Conservation (phyloP, 768 basidiomycete species). For the Candolleomyces eurysporus region DNA sequence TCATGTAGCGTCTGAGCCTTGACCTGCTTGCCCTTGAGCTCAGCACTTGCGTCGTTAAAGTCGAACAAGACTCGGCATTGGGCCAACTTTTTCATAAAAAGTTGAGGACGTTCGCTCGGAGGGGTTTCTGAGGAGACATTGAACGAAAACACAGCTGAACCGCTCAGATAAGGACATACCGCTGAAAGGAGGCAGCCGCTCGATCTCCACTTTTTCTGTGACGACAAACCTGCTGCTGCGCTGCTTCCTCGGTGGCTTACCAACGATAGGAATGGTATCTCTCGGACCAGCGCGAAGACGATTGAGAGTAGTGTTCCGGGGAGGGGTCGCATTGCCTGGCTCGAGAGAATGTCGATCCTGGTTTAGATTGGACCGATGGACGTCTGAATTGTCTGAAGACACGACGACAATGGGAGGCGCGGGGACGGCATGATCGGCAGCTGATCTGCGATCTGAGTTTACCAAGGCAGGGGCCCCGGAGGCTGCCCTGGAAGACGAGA, state of each 20-base stretch:
- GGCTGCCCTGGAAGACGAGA: slow-evolving; percentile 28
- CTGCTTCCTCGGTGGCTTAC: slow-evolving; percentile 96
- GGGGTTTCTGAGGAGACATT: slow-evolving; percentile 67
- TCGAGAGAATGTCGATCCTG: slow-evolving; percentile 48
- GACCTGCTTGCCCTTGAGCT: slow-evolving; percentile 96
- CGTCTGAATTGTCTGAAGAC: slow-evolving; percentile 60
- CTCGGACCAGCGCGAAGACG: slow-evolving; percentile 83
- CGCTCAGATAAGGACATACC: slow-evolving; percentile 46
- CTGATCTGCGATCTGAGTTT: slow-evolving; percentile 58
- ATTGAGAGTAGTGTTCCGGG: slow-evolving; percentile 65
- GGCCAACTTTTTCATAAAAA: slow-evolving; percentile 93
- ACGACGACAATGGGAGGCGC: slow-evolving; percentile 87
- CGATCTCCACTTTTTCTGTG: slow-evolving; percentile 94
- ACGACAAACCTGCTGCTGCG: slow-evolving; percentile 95
- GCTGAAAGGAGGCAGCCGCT: slow-evolving; percentile 86
- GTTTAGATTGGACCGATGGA: slow-evolving; percentile 37
- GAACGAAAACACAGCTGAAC: slow-evolving; percentile 3
- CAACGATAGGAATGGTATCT: slow-evolving; percentile 95
- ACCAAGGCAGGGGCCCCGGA: slow-evolving; percentile 15
- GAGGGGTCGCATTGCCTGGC: slow-evolving; percentile 55
- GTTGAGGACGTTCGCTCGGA: slow-evolving; percentile 79
- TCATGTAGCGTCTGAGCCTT: slow-evolving; percentile 97
- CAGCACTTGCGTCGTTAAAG: slow-evolving; percentile 95
- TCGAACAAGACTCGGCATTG: slow-evolving; percentile 98
- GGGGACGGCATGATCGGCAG: slow-evolving; percentile 42